These are phyloP conservation scores for Metschnikowia corniflorae DNA, from an alignment of 805 yeast species.

Conservation along the genomic window DNA sequence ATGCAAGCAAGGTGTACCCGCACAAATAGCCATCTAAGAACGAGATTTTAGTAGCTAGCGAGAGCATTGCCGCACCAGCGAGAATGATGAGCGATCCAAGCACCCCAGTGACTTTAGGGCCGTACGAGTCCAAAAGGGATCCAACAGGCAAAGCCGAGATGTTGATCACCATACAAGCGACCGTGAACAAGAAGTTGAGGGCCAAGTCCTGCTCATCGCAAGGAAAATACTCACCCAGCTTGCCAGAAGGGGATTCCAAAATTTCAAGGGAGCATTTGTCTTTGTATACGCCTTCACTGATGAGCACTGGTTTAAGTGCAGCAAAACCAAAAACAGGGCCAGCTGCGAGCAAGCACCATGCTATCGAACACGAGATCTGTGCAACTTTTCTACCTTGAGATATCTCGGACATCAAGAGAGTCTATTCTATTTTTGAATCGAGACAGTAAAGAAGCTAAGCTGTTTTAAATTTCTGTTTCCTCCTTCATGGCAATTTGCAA, in stretches of 20 bases:
- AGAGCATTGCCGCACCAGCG: slow-evolving; percentile 50
- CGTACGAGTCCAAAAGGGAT: slow-evolving; percentile 67
- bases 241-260: not conserved
- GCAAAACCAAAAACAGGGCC: slow-evolving; percentile 96
- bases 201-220: slow-evolving; percentile 82
- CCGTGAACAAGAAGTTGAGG: slow-evolving; percentile 76
- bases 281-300: slow-evolving; percentile 72
- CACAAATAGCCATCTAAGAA: slow-evolving; percentile 60
- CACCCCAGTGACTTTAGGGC: slow-evolving; percentile 77
- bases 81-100: slow-evolving; percentile 63
- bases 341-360: slow-evolving; percentile 88
- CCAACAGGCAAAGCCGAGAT: slow-evolving; percentile 83
- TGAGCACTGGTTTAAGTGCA: slow-evolving; percentile 80
- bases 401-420: slow-evolving; percentile 11
- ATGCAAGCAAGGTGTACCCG: slow-evolving; percentile 75
- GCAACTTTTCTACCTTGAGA: slow-evolving; percentile 31
- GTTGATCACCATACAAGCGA: slow-evolving; percentile 85
- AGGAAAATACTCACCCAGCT: slow-evolving; percentile 3
- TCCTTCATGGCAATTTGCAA: too few relatives aligned
- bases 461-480: too few relatives aligned
- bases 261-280: slow-evolving; percentile 47
- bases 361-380: slow-evolving; percentile 70
- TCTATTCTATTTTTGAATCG: too few relatives aligned
- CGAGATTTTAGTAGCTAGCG: slow-evolving; percentile 33
- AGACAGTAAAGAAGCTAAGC: too few relatives aligned